These are phyloP conservation scores for Candida michaelii DNA, from an alignment of 805 yeast species.

Conservation along the genomic window DNA sequence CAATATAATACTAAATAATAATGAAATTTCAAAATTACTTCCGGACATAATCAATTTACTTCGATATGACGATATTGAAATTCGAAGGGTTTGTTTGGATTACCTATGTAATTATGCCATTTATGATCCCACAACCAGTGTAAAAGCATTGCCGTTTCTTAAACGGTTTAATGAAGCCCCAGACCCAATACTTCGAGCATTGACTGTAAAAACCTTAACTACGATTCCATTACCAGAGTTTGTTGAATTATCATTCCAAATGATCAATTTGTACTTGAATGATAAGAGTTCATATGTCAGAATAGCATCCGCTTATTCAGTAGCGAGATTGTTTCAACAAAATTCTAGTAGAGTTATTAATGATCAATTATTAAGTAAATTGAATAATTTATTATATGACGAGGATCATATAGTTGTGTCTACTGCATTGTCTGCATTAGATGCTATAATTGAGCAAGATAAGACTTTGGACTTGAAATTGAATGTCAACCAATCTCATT, in stretches of 20 bases:
- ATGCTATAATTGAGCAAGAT: slow-evolving; percentile 60
- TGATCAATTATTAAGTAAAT: slow-evolving; percentile 43
- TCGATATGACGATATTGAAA: slow-evolving; percentile 59
- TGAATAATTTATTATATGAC: slow-evolving; percentile 59
- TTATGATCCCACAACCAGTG: slow-evolving; percentile 54
- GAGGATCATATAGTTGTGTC: slow-evolving; percentile 61
- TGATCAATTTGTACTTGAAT: slow-evolving; percentile 33
- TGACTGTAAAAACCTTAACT: slow-evolving; percentile 65
- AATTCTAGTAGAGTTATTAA: slow-evolving; percentile 47
- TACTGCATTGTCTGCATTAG: slow-evolving; percentile 67
- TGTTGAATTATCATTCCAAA: slow-evolving; percentile 43
- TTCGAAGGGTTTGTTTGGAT: slow-evolving; percentile 69
- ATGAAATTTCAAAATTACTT: slow-evolving; percentile 66
- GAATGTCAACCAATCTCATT: slow-evolving; percentile 50
- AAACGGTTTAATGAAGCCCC: slow-evolving; percentile 50
- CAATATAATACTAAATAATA: slow-evolving; percentile 78
- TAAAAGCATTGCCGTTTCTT: slow-evolving; percentile 55
- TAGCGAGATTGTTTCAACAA: slow-evolving; percentile 63
- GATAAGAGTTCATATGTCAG: slow-evolving; percentile 61
- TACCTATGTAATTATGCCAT: slow-evolving; percentile 62
- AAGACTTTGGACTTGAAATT: slow-evolving; percentile 44
- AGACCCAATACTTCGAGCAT: slow-evolving; percentile 51
- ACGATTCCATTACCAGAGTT: slow-evolving; percentile 57
- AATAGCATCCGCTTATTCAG: slow-evolving; percentile 66
- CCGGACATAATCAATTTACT: slow-evolving; percentile 62